phyloP scores from a whole-genome alignment of 192 early-diverging fungal species.

The Gonapodya sp. region DNA sequence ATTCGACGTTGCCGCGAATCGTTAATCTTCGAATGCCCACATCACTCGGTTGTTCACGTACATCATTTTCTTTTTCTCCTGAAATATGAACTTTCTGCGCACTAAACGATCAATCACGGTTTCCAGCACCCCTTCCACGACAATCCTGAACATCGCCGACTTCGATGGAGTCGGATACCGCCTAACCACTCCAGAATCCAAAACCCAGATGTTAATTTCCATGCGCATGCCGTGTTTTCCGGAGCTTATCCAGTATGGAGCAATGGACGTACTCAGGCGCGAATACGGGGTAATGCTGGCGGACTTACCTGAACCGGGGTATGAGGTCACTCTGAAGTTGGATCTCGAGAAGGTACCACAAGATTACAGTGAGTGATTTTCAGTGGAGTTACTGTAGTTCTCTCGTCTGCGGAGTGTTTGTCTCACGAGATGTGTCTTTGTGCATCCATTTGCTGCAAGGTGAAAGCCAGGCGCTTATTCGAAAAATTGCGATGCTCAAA shows the following conservation, averaged over 20 bases:
- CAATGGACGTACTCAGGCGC: constrained; percentile 66
- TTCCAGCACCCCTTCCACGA: not conserved
- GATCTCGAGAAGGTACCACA: constrained; percentile 67
- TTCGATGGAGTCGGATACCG: constrained; percentile 94
- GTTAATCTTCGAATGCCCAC: not conserved
- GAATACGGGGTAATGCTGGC: constrained; percentile 69
- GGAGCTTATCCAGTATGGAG: constrained; percentile 73
- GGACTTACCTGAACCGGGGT: constrained; percentile 47
- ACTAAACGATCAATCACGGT: too few species aligned
- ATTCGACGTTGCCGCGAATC: not conserved
- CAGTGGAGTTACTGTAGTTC: not conserved
- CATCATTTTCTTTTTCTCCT: too few species aligned
- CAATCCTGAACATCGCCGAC: constrained; percentile 68
- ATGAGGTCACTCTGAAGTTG: constrained; percentile 74
- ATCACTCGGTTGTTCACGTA: not conserved
- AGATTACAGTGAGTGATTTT: constrained; percentile 48
- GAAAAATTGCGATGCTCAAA: constrained; percentile 80
- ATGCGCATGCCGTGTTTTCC: constrained; percentile 75
- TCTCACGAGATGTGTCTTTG: not conserved
- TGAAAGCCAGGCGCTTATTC: constrained; percentile 53
- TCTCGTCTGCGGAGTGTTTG: not conserved
- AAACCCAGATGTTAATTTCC: constrained; percentile 50
- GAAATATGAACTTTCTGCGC: too few species aligned
- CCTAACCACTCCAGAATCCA: constrained; percentile 55
- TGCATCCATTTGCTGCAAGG: too few species aligned